phyloP scores from a whole-genome alignment of 2,329 filamentous ascomycete species.

The Hypoxylon sp. region DNA sequence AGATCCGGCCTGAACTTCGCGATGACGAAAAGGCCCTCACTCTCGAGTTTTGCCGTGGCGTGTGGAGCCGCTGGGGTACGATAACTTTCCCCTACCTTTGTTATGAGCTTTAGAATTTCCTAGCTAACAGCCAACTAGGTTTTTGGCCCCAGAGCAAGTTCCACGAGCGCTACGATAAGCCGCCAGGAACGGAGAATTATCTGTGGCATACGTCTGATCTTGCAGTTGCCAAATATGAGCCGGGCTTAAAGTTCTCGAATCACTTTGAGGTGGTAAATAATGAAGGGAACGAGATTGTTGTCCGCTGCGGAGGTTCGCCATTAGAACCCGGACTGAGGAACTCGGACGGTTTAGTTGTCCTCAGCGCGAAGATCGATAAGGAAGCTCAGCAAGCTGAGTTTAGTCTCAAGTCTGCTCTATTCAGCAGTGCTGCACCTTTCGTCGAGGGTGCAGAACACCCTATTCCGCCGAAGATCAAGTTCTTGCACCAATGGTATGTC shows the following conservation, averaged over 20 bases:
- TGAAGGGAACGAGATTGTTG: slow-evolving; percentile 50
- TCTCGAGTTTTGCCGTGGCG: slow-evolving; percentile 75
- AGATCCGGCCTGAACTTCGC: slow-evolving; percentile 76
- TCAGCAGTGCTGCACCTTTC: slow-evolving; percentile 49
- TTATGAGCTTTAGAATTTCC: slow-evolving; percentile 1
- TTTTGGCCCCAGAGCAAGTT: slow-evolving; percentile 58
- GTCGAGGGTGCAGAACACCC: slow-evolving; percentile 43
- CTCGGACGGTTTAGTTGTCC: slow-evolving; percentile 53
- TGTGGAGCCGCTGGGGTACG: slow-evolving; percentile 77
- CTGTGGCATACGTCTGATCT: slow-evolving; percentile 53
- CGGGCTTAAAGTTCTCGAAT: slow-evolving; percentile 53
- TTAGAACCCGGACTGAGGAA: slow-evolving; percentile 49
- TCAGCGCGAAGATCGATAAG: slow-evolving; percentile 53
- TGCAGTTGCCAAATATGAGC: slow-evolving; percentile 49
- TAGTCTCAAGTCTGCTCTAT: slow-evolving; percentile 53
- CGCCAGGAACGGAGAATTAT: slow-evolving; percentile 52
- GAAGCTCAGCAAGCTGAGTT: slow-evolving; percentile 52
- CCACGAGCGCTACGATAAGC: slow-evolving; percentile 53
- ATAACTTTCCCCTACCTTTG: slow-evolving; percentile 34
- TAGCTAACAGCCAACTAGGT: slow-evolving; percentile 57
- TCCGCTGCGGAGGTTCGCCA: slow-evolving; percentile 54
- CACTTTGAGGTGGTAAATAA: slow-evolving; percentile 56
- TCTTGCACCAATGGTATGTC: slow-evolving; percentile 53
- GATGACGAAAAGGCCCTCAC: slow-evolving; percentile 71
- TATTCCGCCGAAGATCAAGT: slow-evolving; percentile 49